A percentile compares a stretch with the other conserved stretches of the same genome.
phyloP scores from a whole-genome alignment of 768 basidiomycete species.

The Suillus tomentosus region DNA sequence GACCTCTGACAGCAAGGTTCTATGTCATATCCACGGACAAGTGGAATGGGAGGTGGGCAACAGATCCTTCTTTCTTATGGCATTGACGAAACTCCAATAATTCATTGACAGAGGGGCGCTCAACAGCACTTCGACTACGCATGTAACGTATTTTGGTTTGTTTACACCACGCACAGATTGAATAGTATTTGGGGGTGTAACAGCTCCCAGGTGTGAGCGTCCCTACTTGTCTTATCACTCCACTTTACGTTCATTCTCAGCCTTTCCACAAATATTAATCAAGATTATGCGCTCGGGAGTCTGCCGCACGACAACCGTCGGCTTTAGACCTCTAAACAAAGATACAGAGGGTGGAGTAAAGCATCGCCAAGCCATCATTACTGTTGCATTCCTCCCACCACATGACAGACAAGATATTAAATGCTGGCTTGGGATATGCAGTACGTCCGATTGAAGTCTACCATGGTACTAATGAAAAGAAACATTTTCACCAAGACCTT shows the following conservation, averaged over 20 bases:
- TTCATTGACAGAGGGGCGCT: too few species aligned
- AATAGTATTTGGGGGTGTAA: too few species aligned
- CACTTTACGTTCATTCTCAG: not conserved
- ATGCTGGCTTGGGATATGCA: not conserved
- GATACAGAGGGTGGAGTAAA: not conserved
- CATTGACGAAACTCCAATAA: too few species aligned
- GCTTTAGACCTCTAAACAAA: not conserved
- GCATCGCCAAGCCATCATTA: not conserved
- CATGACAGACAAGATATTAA: conserved; percentile 1
- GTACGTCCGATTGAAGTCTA: not conserved
- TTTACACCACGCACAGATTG: too few species aligned
- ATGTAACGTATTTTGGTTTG: too few species aligned
- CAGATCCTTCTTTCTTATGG: too few species aligned
- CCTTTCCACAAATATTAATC: not conserved
- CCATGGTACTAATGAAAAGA: too few species aligned
- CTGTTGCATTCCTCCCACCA: conserved; percentile 1
- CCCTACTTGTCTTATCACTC: not conserved
- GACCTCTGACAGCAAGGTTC: too few species aligned
- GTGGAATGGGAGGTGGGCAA: too few species aligned
- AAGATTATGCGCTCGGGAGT: not conserved
- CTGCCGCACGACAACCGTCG: not conserved
- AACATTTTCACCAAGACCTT: not conserved
- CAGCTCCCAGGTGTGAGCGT: too few species aligned
- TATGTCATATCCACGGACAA: too few species aligned
- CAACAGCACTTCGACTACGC: too few species aligned